phyloP scores from a whole-genome alignment of 75 land plant species.

The Selaginella tamariscina region DNA sequence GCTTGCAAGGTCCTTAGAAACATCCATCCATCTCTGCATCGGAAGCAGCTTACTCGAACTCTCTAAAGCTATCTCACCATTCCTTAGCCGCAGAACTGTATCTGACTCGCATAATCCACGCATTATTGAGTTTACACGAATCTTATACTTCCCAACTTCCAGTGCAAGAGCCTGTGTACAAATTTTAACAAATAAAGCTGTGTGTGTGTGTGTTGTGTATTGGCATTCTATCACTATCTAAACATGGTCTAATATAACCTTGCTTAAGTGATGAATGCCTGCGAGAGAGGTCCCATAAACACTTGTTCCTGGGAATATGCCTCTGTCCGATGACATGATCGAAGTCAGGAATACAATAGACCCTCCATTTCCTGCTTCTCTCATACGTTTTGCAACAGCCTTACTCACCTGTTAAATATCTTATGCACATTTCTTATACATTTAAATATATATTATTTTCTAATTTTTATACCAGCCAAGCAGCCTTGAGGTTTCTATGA shows the following conservation, averaged over 20 bases:
- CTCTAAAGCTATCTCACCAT: constrained; percentile 39
- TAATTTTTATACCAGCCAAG: too few relatives aligned
- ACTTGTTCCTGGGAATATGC: constrained; percentile 64
- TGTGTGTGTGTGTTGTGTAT: constrained; percentile 1
- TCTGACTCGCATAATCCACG: constrained; percentile 66
- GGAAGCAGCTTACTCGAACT: constrained; percentile 34
- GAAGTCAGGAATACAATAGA: constrained; percentile 65
- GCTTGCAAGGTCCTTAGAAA: constrained; percentile 51
- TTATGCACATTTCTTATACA: too few relatives aligned
- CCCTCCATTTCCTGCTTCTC: constrained; percentile 40
- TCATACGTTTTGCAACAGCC: constrained; percentile 56
- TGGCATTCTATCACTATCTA: too few relatives aligned
- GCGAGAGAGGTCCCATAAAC: constrained; percentile 77
- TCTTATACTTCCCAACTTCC: constrained; percentile 82
- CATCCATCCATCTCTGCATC: constrained; percentile 65
- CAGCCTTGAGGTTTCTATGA: constrained; percentile 46
- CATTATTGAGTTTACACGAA: constrained; percentile 65
- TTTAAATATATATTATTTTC: too few relatives aligned
- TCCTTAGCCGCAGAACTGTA: constrained; percentile 31
- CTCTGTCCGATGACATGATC: constrained; percentile 70
- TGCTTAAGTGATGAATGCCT: constrained; percentile 59
- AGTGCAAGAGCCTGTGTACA: constrained; percentile 45
- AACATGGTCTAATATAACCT: constrained; percentile 28
- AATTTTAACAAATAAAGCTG: neutral
- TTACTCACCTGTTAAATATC: too few relatives aligned